phyloP scores from a whole-genome alignment of 2,329 filamentous ascomycete genomes.

The Westerdykella aurantiaca region DNA sequence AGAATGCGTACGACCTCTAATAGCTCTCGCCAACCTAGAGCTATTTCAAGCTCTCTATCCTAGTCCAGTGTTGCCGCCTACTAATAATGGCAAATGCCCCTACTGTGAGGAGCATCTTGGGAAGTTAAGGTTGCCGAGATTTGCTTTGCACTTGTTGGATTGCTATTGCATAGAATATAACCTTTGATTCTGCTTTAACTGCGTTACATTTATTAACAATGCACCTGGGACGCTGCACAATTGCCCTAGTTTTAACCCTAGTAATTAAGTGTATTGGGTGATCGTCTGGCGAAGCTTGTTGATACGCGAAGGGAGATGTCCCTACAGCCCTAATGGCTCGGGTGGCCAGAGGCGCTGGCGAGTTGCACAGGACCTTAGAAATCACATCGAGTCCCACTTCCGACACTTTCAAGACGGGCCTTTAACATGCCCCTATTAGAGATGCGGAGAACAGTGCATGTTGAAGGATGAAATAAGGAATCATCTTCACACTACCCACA shows the following conservation, averaged over 20 bases:
- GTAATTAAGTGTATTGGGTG: neutral
- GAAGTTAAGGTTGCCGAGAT: neutral
- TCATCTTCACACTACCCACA: neutral
- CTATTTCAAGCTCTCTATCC: neutral
- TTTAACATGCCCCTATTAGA: neutral
- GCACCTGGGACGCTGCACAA: neutral
- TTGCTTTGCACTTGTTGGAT: neutral
- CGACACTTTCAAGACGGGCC: neutral
- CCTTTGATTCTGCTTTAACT: neutral
- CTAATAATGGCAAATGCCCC: neutral
- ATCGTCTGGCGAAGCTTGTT: neutral
- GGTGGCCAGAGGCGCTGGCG: neutral
- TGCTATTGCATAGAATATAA: neutral
- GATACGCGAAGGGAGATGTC: neutral
- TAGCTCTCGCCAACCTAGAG: neutral
- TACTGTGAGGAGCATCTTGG: neutral
- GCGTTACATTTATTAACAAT: neutral
- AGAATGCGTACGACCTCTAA: neutral
- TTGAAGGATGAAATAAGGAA: neutral
- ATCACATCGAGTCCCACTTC: neutral
- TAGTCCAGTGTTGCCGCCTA: neutral
- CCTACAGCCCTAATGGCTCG: neutral
- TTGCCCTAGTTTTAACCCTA: neutral
- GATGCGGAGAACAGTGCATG: neutral
- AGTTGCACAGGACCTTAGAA: neutral